These are phyloP conservation scores for Isoetes taiwanensis DNA, from an alignment of 75 land plant species.

Conservation along the genomic window DNA sequence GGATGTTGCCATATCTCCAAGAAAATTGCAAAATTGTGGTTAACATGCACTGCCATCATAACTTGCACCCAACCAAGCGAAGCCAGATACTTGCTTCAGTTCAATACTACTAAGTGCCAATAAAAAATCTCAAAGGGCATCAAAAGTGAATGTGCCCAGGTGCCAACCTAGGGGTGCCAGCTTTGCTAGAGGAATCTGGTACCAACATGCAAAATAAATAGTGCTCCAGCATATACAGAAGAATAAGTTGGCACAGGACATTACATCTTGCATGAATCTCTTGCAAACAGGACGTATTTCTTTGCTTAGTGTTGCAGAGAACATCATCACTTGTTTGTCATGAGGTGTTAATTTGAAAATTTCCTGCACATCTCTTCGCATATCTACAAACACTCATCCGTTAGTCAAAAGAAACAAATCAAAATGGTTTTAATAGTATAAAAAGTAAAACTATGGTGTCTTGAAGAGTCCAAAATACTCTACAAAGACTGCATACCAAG, in stretches of 20 bases:
- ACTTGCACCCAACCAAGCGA: too few relatives aligned
- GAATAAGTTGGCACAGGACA: conserved; percentile 53
- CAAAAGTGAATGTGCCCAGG: too few relatives aligned
- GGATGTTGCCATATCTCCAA: too few relatives aligned
- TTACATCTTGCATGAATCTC: conserved; percentile 99
- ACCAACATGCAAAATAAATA: background rate
- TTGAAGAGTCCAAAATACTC: background rate
- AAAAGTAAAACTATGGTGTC: background rate
- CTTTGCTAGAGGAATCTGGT: too few relatives aligned
- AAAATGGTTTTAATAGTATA: background rate
- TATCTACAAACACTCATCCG: conserved; percentile 38
- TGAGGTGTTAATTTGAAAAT: conserved; percentile 99
- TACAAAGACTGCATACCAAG: conserved; percentile 45
- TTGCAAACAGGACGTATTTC: conserved; percentile 99
- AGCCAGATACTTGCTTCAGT: too few relatives aligned
- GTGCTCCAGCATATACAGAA: too few relatives aligned
- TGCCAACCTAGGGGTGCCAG: too few relatives aligned
- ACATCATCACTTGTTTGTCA: conserved; percentile 99
- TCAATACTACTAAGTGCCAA: too few relatives aligned
- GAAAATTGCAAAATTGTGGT: too few relatives aligned
- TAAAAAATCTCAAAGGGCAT: too few relatives aligned
- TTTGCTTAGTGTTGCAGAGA: conserved; percentile 98
- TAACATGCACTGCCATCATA: too few relatives aligned
- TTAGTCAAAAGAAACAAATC: background rate
- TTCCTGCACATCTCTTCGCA: conserved; percentile 98